phyloP scores from a whole-genome alignment of 169 alveolate species.

The Besnoitia besnoiti region DNA sequence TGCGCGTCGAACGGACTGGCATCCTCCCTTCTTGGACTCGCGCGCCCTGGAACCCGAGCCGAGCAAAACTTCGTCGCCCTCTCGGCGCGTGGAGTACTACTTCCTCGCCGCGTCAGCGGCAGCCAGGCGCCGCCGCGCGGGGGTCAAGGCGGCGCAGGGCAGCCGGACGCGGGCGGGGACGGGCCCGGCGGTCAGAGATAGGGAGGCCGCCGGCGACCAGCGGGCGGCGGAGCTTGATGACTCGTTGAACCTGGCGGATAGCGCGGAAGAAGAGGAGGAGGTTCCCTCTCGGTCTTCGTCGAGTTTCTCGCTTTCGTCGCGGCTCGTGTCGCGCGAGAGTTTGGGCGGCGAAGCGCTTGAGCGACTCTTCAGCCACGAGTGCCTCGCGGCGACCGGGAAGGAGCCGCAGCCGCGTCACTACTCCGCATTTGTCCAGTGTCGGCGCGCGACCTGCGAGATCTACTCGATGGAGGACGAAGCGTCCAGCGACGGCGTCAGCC shows the following conservation, averaged over 20 bases:
- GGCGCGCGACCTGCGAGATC: slow-evolving; percentile 21
- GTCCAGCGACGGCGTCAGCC: background rate
- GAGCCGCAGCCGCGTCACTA: background rate
- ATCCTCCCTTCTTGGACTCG: slow-evolving; percentile 10
- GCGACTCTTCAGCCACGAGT: no score
- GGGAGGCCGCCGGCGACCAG: background rate
- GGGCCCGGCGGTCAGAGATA: background rate
- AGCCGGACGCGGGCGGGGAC: background rate
- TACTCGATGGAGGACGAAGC: slow-evolving; percentile 15
- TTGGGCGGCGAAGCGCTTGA: no score
- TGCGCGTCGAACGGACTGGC: background rate
- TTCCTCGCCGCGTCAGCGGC: background rate
- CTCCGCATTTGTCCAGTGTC: background rate
- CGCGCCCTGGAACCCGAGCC: background rate
- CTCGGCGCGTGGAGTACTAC: background rate
- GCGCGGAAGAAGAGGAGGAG: background rate
- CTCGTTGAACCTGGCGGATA: background rate
- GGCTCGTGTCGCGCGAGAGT: background rate
- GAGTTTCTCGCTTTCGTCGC: background rate
- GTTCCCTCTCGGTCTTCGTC: background rate
- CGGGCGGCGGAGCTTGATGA: background rate
- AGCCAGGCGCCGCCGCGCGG: background rate
- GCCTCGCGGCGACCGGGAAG: no score
- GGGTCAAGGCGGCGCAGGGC: no score
- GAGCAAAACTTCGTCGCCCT: background rate